These are phyloP conservation scores for Cryptococcus sp. DNA, from an alignment of 1,284 basidiomycete species.

Conservation along the genomic window DNA sequence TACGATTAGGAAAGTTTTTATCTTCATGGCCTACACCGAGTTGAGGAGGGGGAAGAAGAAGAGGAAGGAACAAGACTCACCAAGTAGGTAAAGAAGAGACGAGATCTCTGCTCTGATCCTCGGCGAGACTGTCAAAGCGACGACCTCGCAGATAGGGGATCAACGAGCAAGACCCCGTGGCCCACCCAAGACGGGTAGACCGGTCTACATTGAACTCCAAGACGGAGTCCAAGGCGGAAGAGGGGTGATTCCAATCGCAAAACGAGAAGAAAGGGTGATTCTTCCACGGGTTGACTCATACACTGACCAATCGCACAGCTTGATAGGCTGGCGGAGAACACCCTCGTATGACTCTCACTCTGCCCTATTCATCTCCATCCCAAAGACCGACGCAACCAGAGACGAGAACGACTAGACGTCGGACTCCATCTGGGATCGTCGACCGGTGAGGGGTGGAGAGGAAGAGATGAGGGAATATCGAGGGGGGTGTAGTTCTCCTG, in stretches of 20 bases:
- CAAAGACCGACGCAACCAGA: slow-evolving; percentile 1
- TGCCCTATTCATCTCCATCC: too few species aligned
- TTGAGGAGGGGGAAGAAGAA: slow-evolving; percentile 2
- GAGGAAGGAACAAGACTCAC: slow-evolving; percentile 2
- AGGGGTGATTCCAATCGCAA: slow-evolving; percentile 3
- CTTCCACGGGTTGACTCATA: slow-evolving; percentile 49
- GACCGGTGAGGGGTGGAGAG: slow-evolving; percentile 6
- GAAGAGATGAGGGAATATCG: slow-evolving; percentile 7
- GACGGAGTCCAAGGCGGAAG: slow-evolving; percentile 10
- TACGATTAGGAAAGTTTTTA: slow-evolving; percentile 46
- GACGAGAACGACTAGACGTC: background rate
- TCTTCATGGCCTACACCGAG: slow-evolving; percentile 34
- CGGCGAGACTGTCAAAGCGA: background rate
- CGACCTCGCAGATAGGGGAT: background rate
- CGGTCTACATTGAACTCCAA: slow-evolving; percentile 6
- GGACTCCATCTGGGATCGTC: background rate
- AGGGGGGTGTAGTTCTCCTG: slow-evolving; percentile 34
- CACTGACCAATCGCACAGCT: slow-evolving; percentile 45
- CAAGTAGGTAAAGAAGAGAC: background rate
- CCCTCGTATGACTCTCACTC: background rate
- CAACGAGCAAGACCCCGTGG: slow-evolving; percentile 2
- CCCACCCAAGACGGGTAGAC: slow-evolving; percentile 14
- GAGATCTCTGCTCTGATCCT: background rate
- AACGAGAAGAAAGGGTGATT: too few species aligned
- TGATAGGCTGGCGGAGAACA: slow-evolving; percentile 42